phyloP scores from a whole-genome alignment of 352 stramenopile species.

The Phytophthora agathidicida region DNA sequence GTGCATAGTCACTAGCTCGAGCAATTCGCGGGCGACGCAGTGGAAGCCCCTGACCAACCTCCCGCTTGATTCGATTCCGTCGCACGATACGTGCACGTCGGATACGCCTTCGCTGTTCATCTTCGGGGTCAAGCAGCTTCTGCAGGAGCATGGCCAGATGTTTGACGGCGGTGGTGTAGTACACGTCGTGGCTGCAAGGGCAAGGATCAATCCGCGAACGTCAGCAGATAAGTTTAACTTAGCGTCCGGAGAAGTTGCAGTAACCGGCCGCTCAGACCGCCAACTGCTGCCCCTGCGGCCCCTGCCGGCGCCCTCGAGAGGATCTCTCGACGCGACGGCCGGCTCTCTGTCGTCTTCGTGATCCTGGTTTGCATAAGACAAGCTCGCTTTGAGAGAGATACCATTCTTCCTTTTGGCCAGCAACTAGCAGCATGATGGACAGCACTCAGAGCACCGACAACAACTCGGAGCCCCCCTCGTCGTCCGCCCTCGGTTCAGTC shows the following conservation, averaged over 20 bases:
- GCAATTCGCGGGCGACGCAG: slow-evolving; percentile 22
- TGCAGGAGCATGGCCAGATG: slow-evolving; percentile 53
- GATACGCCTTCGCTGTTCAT: slow-evolving; percentile 46
- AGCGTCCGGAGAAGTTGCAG: slow-evolving; percentile 29
- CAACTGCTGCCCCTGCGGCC: slow-evolving; percentile 33
- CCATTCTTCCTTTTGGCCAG: slow-evolving; percentile 17
- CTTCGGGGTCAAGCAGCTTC: slow-evolving; percentile 58
- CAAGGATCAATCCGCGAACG: slow-evolving; percentile 9
- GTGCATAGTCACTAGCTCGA: slow-evolving; percentile 7
- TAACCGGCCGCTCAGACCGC: slow-evolving; percentile 24
- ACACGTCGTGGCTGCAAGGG: too few species aligned
- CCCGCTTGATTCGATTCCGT: slow-evolving; percentile 64
- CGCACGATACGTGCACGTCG: slow-evolving; percentile 62
- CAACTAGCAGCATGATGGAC: slow-evolving; percentile 23
- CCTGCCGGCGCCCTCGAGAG: slow-evolving; percentile 22
- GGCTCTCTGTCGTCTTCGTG: slow-evolving; percentile 12
- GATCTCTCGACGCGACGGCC: slow-evolving; percentile 29
- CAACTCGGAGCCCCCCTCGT: slow-evolving; percentile 4
- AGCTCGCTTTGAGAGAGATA: slow-evolving; percentile 11
- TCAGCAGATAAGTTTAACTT: slow-evolving; percentile 36
- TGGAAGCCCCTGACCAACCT: slow-evolving; percentile 50
- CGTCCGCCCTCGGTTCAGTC: slow-evolving; percentile 17
- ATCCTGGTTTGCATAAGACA: slow-evolving; percentile 12
- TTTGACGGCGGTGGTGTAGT: not conserved
- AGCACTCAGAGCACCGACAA: slow-evolving; percentile 7